These are phyloP conservation scores for Amanita muscaria DNA, from an alignment of 768 basidiomycete genomes.

Conservation along the genomic window DNA sequence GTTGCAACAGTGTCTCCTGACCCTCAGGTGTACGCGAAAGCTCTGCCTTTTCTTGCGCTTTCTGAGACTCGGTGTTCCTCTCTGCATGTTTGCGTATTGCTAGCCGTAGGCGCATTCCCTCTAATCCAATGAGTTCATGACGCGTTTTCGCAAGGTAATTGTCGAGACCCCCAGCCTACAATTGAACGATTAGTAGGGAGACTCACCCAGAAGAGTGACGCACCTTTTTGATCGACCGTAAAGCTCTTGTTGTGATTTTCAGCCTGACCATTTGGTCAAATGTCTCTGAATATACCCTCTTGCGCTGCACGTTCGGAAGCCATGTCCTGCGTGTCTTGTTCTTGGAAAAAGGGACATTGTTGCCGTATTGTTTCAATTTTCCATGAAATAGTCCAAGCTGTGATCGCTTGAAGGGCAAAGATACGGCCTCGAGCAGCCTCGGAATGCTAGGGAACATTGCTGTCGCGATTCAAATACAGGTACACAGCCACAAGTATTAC, in stretches of 20 bases:
- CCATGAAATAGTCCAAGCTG: slow-evolving; percentile 81
- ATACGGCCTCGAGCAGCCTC: slow-evolving; percentile 29
- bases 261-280: slow-evolving; percentile 50
- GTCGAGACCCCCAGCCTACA: slow-evolving; percentile 62
- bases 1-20: slow-evolving; percentile 4
- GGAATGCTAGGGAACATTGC: slow-evolving; percentile 22
- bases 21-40: slow-evolving; percentile 1
- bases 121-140: slow-evolving; percentile 28
- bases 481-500: slow-evolving; percentile 1
- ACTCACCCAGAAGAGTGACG: slow-evolving; percentile 5
- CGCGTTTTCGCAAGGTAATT: slow-evolving; percentile 49
- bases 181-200: neutral
- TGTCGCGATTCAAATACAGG: neutral
- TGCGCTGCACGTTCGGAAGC: slow-evolving; percentile 81
- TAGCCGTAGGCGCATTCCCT: slow-evolving; percentile 34
- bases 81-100: slow-evolving; percentile 12
- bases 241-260: slow-evolving; percentile 66
- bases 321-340: slow-evolving; percentile 82
- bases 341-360: slow-evolving; percentile 85
- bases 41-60: neutral
- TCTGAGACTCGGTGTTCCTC: slow-evolving; percentile 2
- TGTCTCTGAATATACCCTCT: slow-evolving; percentile 61
- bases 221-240: slow-evolving; percentile 82
- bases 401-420: slow-evolving; percentile 73
- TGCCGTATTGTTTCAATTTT: slow-evolving; percentile 70